Conservation (phyloP, 2,329 filamentous ascomycete genomes). For the Neodidymelliopsis sp. region DNA sequence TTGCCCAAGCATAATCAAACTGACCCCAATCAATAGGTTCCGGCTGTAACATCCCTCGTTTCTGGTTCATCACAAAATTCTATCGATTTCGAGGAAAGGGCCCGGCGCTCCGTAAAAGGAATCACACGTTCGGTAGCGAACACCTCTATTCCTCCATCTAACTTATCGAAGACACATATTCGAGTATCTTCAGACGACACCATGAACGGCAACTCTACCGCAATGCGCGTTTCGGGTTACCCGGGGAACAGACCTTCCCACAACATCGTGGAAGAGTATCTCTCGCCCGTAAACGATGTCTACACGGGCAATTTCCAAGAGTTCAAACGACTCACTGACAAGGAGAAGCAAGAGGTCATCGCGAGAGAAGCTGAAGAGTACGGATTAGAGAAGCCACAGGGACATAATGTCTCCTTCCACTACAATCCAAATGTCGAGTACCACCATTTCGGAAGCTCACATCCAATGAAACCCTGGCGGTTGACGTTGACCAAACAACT, state of each 20-base stretch:
- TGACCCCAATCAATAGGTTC: no score
- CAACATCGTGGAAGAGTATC: conserved; percentile 48
- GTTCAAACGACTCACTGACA: conserved; percentile 43
- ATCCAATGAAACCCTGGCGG: conserved; percentile 99
- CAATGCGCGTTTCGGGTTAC: conserved; percentile 32
- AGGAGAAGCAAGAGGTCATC: conserved; percentile 59
- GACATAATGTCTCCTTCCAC: conserved; percentile 93
- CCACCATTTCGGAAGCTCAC: conserved; percentile 95
- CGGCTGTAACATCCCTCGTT: no score
- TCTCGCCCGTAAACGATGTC: conserved; percentile 36
- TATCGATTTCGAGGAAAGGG: no score
- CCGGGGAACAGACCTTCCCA: conserved; percentile 31
- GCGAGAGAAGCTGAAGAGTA: conserved; percentile 63
- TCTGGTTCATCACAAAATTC: no score
- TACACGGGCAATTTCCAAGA: conserved; percentile 37
- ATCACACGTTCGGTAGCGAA: no score
- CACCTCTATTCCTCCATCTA: no score
- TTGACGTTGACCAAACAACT: conserved; percentile 94
- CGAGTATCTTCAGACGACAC: not conserved
- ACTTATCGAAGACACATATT: no score
- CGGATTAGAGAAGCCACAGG: conserved; percentile 79
- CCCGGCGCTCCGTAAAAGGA: no score
- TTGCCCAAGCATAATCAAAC: no score
- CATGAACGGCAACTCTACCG: not conserved
- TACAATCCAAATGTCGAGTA: conserved; percentile 94